Base-by-base conservation (phyloP, 345 rosid genomes). In the Arabis alpina region DNA sequence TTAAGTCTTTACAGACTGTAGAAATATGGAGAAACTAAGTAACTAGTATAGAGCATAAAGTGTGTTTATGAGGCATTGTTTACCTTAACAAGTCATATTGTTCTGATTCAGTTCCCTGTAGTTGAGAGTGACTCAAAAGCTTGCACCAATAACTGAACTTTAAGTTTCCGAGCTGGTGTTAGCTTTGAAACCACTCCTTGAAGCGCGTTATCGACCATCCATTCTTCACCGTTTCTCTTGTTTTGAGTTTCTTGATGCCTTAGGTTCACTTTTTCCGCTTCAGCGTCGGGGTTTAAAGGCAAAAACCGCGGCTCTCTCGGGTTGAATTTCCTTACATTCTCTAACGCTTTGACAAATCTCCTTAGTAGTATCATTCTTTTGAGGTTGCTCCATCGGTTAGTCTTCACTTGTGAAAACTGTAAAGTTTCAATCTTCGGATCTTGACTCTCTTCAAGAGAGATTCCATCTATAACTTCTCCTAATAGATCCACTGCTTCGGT, bases 171-270 rank as follows among this genome's bases (percentile, higher is more conserved):
- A 36, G 88, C 93, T 36, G 97, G 96, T 49, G 90, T 89, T 57
- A 94, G 85, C 75, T 80, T 81, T 3, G 96, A 77, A 68, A 94
- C 93, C 36, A 85, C 98, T 56, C 68, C 83, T 81, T 81, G 95
- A 69, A 94, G 89, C 30, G 96, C 83, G 65, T 81, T 77, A 77
- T 94, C 96, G 10, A 91, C 87, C 96, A 91, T 92, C 94, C 97
- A 94, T 71, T 89, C 96, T 30, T 89, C 99, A 0, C 80, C 72
- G 55, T 78, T 81, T 79, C 82, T 89, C 73, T 82, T 86, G 70
- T 80, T 91, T 45, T 73, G 82, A 65, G 68, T 72, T 67, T 73
- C 83, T 77, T 81, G 95, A 77, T 79, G 90, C 83, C 88, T 84
- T 14, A 94, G 75, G 47, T 67, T 75, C 72, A 94, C 92, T 51